Conservation (phyloP, 2,329 filamentous ascomycete genomes). For the Ascochyta clinopodiicola region DNA sequence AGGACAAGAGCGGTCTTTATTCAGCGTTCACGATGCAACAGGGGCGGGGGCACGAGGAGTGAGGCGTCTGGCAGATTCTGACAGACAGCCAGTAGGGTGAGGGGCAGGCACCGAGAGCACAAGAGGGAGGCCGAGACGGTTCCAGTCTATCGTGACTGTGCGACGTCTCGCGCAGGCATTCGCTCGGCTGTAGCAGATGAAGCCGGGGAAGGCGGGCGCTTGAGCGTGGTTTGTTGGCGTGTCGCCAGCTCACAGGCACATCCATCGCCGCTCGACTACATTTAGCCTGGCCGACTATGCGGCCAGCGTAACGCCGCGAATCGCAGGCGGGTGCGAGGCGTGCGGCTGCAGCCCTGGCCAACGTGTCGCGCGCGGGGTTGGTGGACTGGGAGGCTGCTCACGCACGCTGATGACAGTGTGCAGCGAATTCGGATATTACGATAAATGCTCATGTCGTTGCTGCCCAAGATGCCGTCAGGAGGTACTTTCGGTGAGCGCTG, state of each 20-base stretch:
- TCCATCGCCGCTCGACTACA: slow-evolving; percentile 18
- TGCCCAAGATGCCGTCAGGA: slow-evolving; percentile 11
- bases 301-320: slow-evolving; percentile 43
- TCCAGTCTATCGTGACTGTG: slow-evolving; percentile 39
- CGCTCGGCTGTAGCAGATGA: slow-evolving; percentile 20
- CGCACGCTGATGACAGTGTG: slow-evolving; percentile 36
- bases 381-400: slow-evolving; percentile 27
- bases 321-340: slow-evolving; percentile 13
- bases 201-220: slow-evolving; percentile 34
- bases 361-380: slow-evolving; percentile 42
- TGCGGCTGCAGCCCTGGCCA: slow-evolving; percentile 34
- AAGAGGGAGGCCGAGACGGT: slow-evolving; percentile 22
- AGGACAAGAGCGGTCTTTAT: slow-evolving; percentile 14
- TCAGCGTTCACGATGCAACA: slow-evolving; percentile 13
- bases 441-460: slow-evolving; percentile 3
- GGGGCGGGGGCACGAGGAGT: slow-evolving; percentile 26
- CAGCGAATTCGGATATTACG: slow-evolving; percentile 15
- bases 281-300: slow-evolving; percentile 38
- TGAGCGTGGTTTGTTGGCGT: slow-evolving; percentile 33
- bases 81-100: slow-evolving; percentile 29
- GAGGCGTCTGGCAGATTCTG: slow-evolving; percentile 33
- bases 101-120: slow-evolving; percentile 4
- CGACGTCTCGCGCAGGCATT: slow-evolving; percentile 42
- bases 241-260: slow-evolving; percentile 41
- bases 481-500: slow-evolving; percentile 18